Evolutionary conservation across 192 early-diverging fungal species (phyloP).

Genomic region (Thamnidium elegans): DNA sequence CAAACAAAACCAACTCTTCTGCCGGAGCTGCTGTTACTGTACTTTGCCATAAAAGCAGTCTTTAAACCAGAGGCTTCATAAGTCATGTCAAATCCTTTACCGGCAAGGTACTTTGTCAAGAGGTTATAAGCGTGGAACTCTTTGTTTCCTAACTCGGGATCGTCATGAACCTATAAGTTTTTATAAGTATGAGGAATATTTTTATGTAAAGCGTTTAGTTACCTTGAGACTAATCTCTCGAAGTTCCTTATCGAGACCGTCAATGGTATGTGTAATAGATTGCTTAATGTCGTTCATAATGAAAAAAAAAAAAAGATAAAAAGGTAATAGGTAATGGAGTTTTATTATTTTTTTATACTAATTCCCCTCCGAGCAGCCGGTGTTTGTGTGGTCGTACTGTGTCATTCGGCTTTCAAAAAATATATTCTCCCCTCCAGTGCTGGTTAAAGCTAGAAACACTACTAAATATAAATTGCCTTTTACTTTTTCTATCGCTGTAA

Average conservation of each 20-base stretch:
- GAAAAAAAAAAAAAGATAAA: background rate
- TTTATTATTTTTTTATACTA: background rate
- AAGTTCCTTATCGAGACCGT: conserved; percentile 31
- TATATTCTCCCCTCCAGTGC: background rate
- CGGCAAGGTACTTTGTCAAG: conserved; percentile 62
- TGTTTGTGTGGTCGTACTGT: background rate
- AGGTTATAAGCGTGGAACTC: conserved; percentile 61
- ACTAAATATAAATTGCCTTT: too few species aligned
- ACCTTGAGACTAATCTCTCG: conserved; percentile 47
- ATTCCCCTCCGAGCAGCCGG: background rate
- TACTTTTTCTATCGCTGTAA: too few species aligned
- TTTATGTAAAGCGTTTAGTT: conserved; percentile 9
- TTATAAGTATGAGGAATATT: too few species aligned
- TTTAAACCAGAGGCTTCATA: conserved; percentile 56
- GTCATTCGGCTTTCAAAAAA: background rate
- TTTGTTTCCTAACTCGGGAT: conserved; percentile 56
- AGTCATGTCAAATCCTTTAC: conserved; percentile 59
- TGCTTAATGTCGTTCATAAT: conserved; percentile 11
- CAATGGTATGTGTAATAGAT: conserved; percentile 7
- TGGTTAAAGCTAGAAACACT: too few species aligned
- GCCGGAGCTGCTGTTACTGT: conserved; percentile 39
- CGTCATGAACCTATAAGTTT: conserved; percentile 46
- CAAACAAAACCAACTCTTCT: conserved; percentile 48
- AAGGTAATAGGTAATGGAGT: background rate
- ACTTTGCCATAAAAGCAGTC: conserved; percentile 76